These are phyloP conservation scores for Dillenia suffruticosa DNA, from an alignment of 164 flowering plant genomes.

Conservation along the genomic window DNA sequence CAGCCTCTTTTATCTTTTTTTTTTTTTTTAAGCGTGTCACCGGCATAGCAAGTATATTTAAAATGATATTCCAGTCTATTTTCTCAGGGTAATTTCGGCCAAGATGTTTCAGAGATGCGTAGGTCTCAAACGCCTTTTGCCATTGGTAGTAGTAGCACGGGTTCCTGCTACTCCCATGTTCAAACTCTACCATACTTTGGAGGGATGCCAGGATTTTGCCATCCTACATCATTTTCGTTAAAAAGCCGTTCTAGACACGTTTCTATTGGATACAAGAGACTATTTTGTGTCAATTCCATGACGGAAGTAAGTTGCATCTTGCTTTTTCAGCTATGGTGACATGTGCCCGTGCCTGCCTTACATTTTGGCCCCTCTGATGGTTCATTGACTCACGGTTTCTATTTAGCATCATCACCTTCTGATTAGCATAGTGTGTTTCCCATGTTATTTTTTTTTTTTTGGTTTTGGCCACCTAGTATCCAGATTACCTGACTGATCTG, in stretches of 20 bases:
- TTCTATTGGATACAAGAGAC: slow-evolving; percentile 20
- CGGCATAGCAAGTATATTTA: background rate
- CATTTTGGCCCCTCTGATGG: no score
- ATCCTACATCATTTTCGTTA: slow-evolving; percentile 18
- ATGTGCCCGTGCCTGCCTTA: no score
- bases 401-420: no score
- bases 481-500: no score
- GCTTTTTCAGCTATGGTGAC: no score
- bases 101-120: slow-evolving; percentile 7
- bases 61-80: background rate
- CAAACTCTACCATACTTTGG: slow-evolving; percentile 8
- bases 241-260: slow-evolving; percentile 13
- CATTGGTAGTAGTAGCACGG: background rate
- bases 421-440: no score
- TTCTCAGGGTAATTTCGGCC: slow-evolving; percentile 18
- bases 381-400: no score
- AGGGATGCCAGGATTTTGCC: slow-evolving; percentile 15
- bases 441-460: no score
- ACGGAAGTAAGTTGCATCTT: slow-evolving; percentile 25
- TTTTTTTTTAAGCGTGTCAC: background rate
- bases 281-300: slow-evolving; percentile 32
- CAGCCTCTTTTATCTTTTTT: background rate
- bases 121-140: slow-evolving; percentile 8
- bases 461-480: background rate
- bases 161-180: background rate